phyloP scores from a whole-genome alignment of 2,329 filamentous ascomycete species.

The Neurospora sp. region DNA sequence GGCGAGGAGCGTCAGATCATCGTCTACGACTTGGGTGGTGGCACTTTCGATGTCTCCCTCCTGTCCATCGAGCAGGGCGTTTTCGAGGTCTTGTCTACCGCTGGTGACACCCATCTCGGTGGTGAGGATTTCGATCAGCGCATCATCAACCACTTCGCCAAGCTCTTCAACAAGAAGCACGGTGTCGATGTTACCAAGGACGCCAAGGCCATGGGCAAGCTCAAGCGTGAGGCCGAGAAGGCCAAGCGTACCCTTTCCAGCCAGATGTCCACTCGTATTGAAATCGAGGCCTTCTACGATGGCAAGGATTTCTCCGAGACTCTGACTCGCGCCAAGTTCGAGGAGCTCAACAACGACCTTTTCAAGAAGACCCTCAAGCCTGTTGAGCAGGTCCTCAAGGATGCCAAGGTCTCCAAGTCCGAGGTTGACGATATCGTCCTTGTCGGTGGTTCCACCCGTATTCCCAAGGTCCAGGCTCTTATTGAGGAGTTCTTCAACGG shows the following conservation, averaged over 20 bases:
- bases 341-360: slow-evolving; percentile 96
- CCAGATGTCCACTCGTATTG: slow-evolving; percentile 87
- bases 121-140: slow-evolving; percentile 99
- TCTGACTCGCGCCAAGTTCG: slow-evolving; percentile 96
- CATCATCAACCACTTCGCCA: slow-evolving; percentile 91
- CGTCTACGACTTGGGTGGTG: slow-evolving; percentile 88
- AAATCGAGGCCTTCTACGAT: slow-evolving; percentile 95
- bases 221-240: slow-evolving; percentile 99
- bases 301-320: slow-evolving; percentile 98
- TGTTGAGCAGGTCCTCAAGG: slow-evolving; percentile 96
- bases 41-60: slow-evolving; percentile 90
- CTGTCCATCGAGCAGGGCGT: slow-evolving; percentile 86
- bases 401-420: slow-evolving; percentile 92
- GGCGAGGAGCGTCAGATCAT: slow-evolving; percentile 79
- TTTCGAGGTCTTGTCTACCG: slow-evolving; percentile 88
- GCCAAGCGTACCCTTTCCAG: slow-evolving; percentile 97
- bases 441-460: slow-evolving; percentile 97
- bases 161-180: slow-evolving; percentile 99
- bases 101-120: slow-evolving; percentile 94
- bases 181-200: slow-evolving; percentile 88
- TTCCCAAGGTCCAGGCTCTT: slow-evolving; percentile 91
- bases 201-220: slow-evolving; percentile 96
- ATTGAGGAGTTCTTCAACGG: slow-evolving; percentile 92
- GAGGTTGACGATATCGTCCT: slow-evolving; percentile 96
- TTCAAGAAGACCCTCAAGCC: slow-evolving; percentile 99